These are phyloP conservation scores for Clarkia xantiana DNA, from an alignment of 345 rosid genomes.

Conservation along the genomic window DNA sequence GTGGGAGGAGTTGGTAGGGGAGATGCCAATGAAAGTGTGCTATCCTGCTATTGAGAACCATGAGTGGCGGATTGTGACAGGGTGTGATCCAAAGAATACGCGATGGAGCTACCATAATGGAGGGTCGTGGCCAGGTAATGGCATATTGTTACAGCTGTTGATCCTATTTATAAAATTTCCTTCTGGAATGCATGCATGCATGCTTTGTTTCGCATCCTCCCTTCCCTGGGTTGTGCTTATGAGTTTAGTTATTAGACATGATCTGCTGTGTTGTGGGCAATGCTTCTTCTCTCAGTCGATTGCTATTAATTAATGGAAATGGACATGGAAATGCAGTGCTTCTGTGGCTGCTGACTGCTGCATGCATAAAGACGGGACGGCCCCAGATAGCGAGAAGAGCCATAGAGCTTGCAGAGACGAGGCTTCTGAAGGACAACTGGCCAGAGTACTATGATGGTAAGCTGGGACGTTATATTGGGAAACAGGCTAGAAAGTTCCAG, in stretches of 20 bases:
- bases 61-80: conserved; percentile 22
- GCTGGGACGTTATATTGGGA: conserved; percentile 18
- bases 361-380: conserved; percentile 15
- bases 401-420: conserved; percentile 17
- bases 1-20: conserved; percentile 26
- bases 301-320: too few relatives aligned
- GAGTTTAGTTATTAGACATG: too few relatives aligned
- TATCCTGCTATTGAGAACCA: conserved; percentile 25
- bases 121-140: conserved; percentile 26
- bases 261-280: neutral
- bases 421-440: conserved; percentile 20
- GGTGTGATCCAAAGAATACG: conserved; percentile 26
- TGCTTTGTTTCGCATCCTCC: too few relatives aligned
- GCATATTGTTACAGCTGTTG: neutral
- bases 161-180: neutral
- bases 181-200: too few relatives aligned
- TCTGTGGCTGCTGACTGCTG: conserved; percentile 22
- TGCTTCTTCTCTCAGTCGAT: too few relatives aligned
- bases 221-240: too few relatives aligned
- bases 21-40: conserved; percentile 21
- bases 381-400: conserved; percentile 19
- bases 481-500: conserved; percentile 23
- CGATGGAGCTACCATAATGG: conserved; percentile 29
- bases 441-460: conserved; percentile 25
- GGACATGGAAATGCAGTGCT: conserved; percentile 5